Base-by-base conservation (phyloP, 768 basidiomycete genomes). In the Boletus vermiculosoides region DNA sequence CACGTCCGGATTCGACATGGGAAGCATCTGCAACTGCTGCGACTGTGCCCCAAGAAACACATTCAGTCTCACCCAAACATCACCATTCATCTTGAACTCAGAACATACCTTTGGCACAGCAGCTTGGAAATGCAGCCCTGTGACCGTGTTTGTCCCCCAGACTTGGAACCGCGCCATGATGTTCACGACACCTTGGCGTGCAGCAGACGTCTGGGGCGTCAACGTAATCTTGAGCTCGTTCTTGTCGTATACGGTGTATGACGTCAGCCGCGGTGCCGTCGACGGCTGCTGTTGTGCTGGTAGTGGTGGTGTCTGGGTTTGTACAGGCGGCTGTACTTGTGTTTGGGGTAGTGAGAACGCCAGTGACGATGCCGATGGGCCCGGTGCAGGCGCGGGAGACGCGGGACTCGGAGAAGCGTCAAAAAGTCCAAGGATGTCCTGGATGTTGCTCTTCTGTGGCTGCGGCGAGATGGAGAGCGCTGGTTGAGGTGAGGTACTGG, bases 21-120 rank as follows among this genome's bases (percentile, higher is more conserved):
- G 93, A 55, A 94, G 79, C 96, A 99, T 99, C 71, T 98, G 95
- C 54, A 99, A 73, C 70, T 97, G 94, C 74, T 97, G 95, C 0
- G 94, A 91, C 93, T 98, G 66, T 3, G 3, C 11, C 25, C 55
- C 55, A 45, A 45, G 7, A 33, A n/a, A n/a, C 41, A 16, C 28
- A 3, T 8, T 60, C 34, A 63, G 34, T 28, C 30, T 28, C 23
- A 23, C 36, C 15, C 22, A 22, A 16, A 16, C 9, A 20, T 37
- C 39, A 20, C 20, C 36, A 5, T n/a, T 31, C 22, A 28, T 12
- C 18, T 36, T 18, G 25, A 18, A 12, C 30, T 34, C 12, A 8
- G 23, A 20, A 52, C 71, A 56, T 58, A 93, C 94, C 82, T 93
- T 96, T 4, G 96, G 96, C 9, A 99, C 96, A 9, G 96, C 97